Percentiles rank a stretch among this genome's conserved stretches.
These are phyloP conservation scores for Theileria annulata DNA, from an alignment of 169 alveolate genomes.

Conservation along the genomic window DNA sequence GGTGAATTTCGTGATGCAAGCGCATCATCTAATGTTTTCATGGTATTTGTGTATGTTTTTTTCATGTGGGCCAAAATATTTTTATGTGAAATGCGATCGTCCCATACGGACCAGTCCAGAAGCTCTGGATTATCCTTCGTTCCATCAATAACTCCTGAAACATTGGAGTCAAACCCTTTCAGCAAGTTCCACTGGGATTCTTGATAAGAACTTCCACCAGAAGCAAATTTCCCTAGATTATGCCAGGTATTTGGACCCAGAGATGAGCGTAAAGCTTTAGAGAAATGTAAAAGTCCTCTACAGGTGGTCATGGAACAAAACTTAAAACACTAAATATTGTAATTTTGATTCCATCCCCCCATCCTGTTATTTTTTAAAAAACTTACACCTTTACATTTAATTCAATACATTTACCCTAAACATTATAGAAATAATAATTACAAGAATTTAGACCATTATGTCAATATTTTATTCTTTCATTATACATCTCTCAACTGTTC, in stretches of 20 bases:
- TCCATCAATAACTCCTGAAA: constrained; percentile 30
- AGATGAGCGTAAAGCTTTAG: constrained; percentile 5
- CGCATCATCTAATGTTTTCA: constrained; percentile 41
- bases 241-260: constrained; percentile 31
- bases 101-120: constrained; percentile 68
- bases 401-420: not conserved
- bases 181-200: constrained; percentile 57
- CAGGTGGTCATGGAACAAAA: not conserved
- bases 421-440: not conserved
- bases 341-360: constrained; percentile 12
- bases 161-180: constrained; percentile 32
- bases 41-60: constrained; percentile 44
- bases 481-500: not conserved
- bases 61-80: constrained; percentile 58
- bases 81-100: constrained; percentile 51
- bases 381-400: not conserved
- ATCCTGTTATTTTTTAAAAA: not conserved
- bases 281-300: not conserved
- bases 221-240: constrained; percentile 36
- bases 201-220: constrained; percentile 47
- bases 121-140: constrained; percentile 20
- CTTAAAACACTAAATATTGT: constrained; percentile 4
- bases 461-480: not conserved
- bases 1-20: constrained; percentile 8
- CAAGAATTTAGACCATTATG: not conserved